Base-by-base conservation (phyloP, 106 monocot species). In the Apostasia ramifera region DNA sequence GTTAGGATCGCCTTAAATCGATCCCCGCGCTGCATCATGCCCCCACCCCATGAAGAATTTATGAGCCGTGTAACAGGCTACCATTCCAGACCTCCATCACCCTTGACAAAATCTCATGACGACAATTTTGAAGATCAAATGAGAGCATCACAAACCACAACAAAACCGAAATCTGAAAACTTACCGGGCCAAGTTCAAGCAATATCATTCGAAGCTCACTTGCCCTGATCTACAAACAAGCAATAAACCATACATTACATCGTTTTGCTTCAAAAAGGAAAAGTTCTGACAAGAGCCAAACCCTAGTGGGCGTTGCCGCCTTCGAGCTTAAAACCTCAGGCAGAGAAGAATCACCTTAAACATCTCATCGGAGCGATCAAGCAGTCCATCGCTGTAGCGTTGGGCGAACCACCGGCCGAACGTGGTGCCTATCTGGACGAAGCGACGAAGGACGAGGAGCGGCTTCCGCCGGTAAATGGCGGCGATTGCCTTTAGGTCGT, bases 181-280 rank as follows among this genome's bases (percentile, higher is more conserved):
- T 52, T 83, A 97, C 97, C 82, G 97, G 97, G 54, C 97, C 97
- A 70, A 97, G 97, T 61, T 92, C 78, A 53, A 92, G 81, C 5
- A 97, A 70, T 61, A 92, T 57, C 84, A 73, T 74, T 38, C 97
- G 76, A 47, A 97, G 74, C 70, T 97, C 89, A 26, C 81, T 74
- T 63, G 97, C 97, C 77, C 97, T 84, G 47, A 69, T 71, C 97
- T 97, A 79, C 60, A 77, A 57, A 7, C 13, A 72, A 68, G 10
- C 44, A 68, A 71, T 9, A 59, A 52, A 8, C 56, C 57, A 40
- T 57, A 26, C 26, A 26, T 26, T 26, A 26, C 26, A 26, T 26
- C 26, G 26, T 26, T 26, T 26, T 26, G 26, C 26, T 0, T 26
- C 26, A 26, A 26, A 63, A 53, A 53, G 14, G 63, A 45, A 56